Base-by-base conservation (phyloP, 2,329 filamentous ascomycete genomes). In the Phaeosphaeriaceae sp. region DNA sequence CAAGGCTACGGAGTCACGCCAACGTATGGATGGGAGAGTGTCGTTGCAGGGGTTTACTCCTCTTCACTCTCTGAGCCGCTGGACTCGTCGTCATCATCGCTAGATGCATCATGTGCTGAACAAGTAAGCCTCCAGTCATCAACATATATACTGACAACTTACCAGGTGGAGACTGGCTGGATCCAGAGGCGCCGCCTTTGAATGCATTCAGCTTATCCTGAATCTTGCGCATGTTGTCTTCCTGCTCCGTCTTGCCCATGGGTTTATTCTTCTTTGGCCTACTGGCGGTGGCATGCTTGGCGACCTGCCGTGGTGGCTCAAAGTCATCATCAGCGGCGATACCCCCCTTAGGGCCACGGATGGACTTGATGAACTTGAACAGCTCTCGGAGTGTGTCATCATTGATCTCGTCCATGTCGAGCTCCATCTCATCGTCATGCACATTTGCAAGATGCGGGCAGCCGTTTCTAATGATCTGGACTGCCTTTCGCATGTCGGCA, bases 381-480 rank as follows among this genome's bases (percentile, higher is more conserved):
- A 86, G 77, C 71, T 83, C 79, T 63, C 78, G 76, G 49, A 85
- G 75, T 26, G 82, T 80, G 32, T 81, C 74, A 34, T 79, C 76
- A 29, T 78, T 78, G 51, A 86, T 76, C 52, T 83, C 77, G 52
- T 86, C 83, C 56, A 86, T 85, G 56, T 86, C 83, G 28, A 92
- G 79, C 62, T 90, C 83, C 66, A 86, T 79, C 63, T 85, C 83
- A 40, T 83, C 83, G 57, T 81, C 80, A 50, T 79, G 74, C 57
- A 81, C 78, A 64, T 80, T 73, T 28, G 75, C 69, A 38, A 94
- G 80, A 80, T 88, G 79, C 76, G 90, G 77, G 78, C 90, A 74
- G 60, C 96, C 93, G 58, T 85, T 85, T 71, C 95, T 91, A 68
- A 99, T 97, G 54, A 97, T 92, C 51, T 88, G 85, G 26, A 97